Evolutionary conservation across 768 basidiomycete genomes (phyloP).

Genomic region (Astraeus odoratus): DNA sequence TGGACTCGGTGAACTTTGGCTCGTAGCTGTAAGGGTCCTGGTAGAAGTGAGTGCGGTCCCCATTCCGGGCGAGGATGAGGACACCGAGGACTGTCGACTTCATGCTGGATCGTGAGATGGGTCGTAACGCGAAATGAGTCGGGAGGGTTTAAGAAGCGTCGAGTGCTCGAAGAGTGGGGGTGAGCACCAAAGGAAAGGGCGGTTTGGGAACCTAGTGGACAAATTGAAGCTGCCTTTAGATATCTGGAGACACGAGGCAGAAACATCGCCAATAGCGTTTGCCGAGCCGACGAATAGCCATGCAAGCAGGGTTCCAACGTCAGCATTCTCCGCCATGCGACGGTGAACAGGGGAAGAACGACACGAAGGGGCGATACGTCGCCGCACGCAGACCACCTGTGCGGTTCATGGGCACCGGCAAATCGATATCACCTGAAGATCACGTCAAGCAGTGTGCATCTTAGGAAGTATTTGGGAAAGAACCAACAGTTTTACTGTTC

Average conservation of each 20-base stretch:
- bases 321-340: conserved; percentile 24
- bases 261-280: conserved; percentile 21
- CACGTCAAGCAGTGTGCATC: conserved; percentile 19
- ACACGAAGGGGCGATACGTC: conserved; percentile 11
- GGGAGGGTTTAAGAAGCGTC: not conserved
- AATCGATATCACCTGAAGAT: conserved; percentile 13
- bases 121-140: not conserved
- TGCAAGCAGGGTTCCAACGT: conserved; percentile 17
- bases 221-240: conserved; percentile 20
- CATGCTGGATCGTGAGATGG: conserved; percentile 15
- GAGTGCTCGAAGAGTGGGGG: not conserved
- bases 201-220: conserved; percentile 5
- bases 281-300: conserved; percentile 23
- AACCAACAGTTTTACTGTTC: conserved; percentile 8
- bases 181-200: conserved; percentile 5
- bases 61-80: conserved; percentile 70
- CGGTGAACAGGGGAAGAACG: not conserved
- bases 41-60: conserved; percentile 61
- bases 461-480: conserved; percentile 17
- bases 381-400: conserved; percentile 17
- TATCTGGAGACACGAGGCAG: conserved; percentile 22
- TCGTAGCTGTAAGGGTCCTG: conserved; percentile 69
- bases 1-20: conserved; percentile 57
- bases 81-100: conserved; percentile 54
- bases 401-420: conserved; percentile 19